Base-by-base conservation (phyloP, 1,284 basidiomycete genomes). In the Ustanciosporium gigantosporum region DNA sequence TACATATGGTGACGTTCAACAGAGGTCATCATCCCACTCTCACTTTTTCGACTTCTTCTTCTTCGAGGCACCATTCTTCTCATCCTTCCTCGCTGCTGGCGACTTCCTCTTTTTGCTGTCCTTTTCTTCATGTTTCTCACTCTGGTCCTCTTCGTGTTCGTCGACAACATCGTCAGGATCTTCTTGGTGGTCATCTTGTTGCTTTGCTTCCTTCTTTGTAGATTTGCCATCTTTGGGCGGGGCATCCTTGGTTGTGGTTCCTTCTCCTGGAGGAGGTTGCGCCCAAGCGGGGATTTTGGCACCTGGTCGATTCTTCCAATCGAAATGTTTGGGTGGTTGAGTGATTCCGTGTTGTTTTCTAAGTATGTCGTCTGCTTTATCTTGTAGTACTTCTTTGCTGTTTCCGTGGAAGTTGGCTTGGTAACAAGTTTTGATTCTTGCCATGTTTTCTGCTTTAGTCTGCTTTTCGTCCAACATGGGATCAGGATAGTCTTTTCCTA, bases 391-490 rank as follows among this genome's bases (percentile, higher is more conserved):
- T 41, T 69, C 66, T 29, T 71, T 71, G 24, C 46, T 53, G 16
- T 44, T 55, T 0, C 70, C 70, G 27, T 66, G 47, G 32, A 64
- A 32, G 17, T 50, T 53, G 3, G 41, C 52, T 41, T 62, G 51
- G 21, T 65, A 73, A 19, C 66, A 69, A 14, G 56, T 46, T 37
- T 71, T 71, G 42, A 52, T 57, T 21, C 70, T 35, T 25, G 44
- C 36, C 39, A 73, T 50, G 36, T 66, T 68, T 19, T 66, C 51
- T 15, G 27, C 36, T 46, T 73, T 73, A 29, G 61, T 51, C 41
- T 57, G 66, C 45, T 73, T 73, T 41, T 73, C 70, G 27, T 73
- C 70, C 7, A 73, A 41, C 40, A 73, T 71, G 3, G 70, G 70
- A 15, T 40, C 48, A 0, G 70, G 70, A 31, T 73, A 73, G 34